These are phyloP conservation scores for Bassia scoparia DNA, from an alignment of 148 eudicot genomes.

Conservation along the genomic window DNA sequence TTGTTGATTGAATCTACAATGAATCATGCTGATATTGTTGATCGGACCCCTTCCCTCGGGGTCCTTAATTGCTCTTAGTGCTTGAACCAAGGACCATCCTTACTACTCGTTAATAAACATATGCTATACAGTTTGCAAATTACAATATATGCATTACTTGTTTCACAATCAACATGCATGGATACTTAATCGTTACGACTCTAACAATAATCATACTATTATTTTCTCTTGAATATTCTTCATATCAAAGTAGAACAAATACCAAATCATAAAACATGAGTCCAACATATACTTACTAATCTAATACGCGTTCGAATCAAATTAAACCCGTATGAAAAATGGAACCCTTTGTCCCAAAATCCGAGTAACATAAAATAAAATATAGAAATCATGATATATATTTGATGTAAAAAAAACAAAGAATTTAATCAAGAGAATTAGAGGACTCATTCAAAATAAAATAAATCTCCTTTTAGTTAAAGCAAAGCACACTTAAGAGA, in stretches of 20 bases:
- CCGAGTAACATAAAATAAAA: background rate
- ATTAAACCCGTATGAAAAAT: background rate
- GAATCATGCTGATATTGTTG: no score
- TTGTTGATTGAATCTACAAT: no score
- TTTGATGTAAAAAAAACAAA: slow-evolving; percentile 12
- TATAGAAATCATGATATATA: no score
- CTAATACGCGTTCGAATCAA: background rate
- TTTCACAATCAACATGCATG: slow-evolving; percentile 23
- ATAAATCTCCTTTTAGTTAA: slow-evolving; percentile 36
- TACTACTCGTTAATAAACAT: no score
- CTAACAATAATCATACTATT: background rate
- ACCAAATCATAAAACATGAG: background rate
- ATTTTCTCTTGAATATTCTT: background rate
- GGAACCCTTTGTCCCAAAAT: no score
- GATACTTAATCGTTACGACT: background rate
- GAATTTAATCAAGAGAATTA: slow-evolving; percentile 1
- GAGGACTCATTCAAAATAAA: slow-evolving; percentile 11
- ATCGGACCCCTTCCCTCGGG: no score
- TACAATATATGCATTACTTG: slow-evolving; percentile 8
- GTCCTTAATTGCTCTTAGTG: no score
- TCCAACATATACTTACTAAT: background rate
- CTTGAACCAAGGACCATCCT: no score
- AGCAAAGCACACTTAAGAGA: slow-evolving; percentile 40
- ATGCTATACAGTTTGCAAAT: no score
- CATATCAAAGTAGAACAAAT: background rate